phyloP scores from a whole-genome alignment of 1,284 basidiomycete species.

The Quambalaria eucalypti region DNA sequence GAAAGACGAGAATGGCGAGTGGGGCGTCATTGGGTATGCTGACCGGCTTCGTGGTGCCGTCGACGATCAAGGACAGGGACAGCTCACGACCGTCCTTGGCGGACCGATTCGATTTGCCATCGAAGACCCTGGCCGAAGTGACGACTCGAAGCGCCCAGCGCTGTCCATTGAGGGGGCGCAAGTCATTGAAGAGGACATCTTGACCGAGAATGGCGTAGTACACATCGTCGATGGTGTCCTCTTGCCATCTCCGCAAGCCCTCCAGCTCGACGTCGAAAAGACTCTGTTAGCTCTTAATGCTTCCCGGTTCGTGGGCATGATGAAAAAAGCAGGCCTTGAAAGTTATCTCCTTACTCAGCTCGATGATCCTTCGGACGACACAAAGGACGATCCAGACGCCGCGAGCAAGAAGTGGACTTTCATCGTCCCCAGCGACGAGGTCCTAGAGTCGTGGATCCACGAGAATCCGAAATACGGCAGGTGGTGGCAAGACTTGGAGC shows the following conservation, averaged over 20 bases:
- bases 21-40: slow-evolving; percentile 29
- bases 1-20: slow-evolving; percentile 7
- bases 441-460: slow-evolving; percentile 51
- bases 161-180: slow-evolving; percentile 16
- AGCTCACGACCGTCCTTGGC: neutral
- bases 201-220: slow-evolving; percentile 58
- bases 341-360: slow-evolving; percentile 50
- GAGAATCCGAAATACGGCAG: neutral
- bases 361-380: slow-evolving; percentile 1
- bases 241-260: slow-evolving; percentile 60
- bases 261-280: slow-evolving; percentile 83
- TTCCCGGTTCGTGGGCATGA: slow-evolving; percentile 79
- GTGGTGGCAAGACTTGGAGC: neutral
- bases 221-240: slow-evolving; percentile 79
- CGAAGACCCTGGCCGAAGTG: neutral
- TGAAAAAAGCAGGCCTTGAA: slow-evolving; percentile 57
- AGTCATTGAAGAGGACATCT: slow-evolving; percentile 36
- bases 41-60: slow-evolving; percentile 4
- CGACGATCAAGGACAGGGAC: neutral
- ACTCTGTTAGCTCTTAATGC: slow-evolving; percentile 81
- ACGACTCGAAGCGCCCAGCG: neutral
- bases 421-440: slow-evolving; percentile 80
- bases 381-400: slow-evolving; percentile 15
- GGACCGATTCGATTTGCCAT: slow-evolving; percentile 6
- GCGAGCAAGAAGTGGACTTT: slow-evolving; percentile 43